Conservation (phyloP, 495 filamentous ascomycete genomes). For the Lophiotrema nucula region DNA sequence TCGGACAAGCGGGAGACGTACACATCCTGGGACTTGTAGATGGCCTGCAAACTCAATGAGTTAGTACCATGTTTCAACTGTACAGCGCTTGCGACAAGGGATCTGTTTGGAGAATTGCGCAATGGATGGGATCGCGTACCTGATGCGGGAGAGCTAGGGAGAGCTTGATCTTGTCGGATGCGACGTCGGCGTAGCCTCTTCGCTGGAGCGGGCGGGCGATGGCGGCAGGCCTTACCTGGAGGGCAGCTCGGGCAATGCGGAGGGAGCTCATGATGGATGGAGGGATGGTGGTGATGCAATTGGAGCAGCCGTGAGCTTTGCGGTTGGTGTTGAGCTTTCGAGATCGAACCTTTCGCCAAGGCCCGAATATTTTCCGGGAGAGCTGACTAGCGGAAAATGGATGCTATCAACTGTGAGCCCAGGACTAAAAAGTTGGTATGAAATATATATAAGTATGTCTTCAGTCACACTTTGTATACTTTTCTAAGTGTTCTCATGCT, state of each 20-base stretch:
- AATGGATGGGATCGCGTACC: conserved; percentile 57
- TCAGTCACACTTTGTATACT: too few species aligned
- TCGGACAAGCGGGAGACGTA: conserved; percentile 47
- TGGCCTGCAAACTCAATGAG: conserved; percentile 53
- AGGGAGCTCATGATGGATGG: conserved; percentile 75
- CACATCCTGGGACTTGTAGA: conserved; percentile 76
- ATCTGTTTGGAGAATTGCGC: too few species aligned
- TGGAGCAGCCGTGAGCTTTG: conserved; percentile 15
- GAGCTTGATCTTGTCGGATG: conserved; percentile 95
- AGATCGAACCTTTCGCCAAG: too few species aligned
- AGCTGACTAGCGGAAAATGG: too few species aligned
- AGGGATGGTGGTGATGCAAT: conserved; percentile 35
- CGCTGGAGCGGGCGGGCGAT: conserved; percentile 70
- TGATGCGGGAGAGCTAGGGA: conserved; percentile 96
- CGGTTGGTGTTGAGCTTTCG: not conserved
- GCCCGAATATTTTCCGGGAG: too few species aligned
- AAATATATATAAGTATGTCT: too few species aligned
- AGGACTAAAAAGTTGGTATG: too few species aligned
- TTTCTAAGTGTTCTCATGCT: too few species aligned
- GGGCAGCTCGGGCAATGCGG: conserved; percentile 82
- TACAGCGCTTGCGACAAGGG: too few species aligned
- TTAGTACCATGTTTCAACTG: too few species aligned
- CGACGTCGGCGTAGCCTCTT: conserved; percentile 91
- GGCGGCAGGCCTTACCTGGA: conserved; percentile 71
- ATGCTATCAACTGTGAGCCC: too few species aligned